Conservation (phyloP, 495 filamentous ascomycete species). For the Trichoderma gamsii region DNA sequence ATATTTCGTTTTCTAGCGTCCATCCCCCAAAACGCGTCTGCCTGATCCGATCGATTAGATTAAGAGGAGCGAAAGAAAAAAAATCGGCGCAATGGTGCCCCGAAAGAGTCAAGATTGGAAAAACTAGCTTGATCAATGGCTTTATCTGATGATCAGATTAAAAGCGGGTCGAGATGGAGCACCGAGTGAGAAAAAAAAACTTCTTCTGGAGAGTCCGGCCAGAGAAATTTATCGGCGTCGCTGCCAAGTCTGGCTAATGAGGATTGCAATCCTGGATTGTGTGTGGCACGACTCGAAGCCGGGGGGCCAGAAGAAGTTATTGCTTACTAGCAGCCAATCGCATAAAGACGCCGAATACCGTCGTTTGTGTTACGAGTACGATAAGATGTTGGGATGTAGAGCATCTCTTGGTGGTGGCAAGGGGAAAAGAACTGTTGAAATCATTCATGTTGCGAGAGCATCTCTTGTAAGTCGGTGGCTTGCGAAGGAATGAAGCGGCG, state of each 20-base stretch:
- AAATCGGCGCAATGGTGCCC: not conserved
- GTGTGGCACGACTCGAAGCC: not conserved
- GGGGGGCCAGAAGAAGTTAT: not conserved
- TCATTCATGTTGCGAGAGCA: no score
- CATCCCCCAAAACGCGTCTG: not conserved
- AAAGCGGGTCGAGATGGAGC: conserved; percentile 8
- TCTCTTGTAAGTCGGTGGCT: no score
- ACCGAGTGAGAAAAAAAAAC: not conserved
- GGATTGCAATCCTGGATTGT: not conserved
- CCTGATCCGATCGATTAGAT: conserved; percentile 12
- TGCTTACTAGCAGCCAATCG: not conserved
- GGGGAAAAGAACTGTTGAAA: not conserved
- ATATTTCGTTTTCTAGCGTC: conserved; percentile 4
- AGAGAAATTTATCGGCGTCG: not conserved
- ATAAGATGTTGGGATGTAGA: not conserved
- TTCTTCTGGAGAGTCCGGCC: not conserved
- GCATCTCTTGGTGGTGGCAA: not conserved
- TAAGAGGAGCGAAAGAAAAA: not conserved
- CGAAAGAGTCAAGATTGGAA: not conserved
- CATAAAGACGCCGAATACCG: not conserved
- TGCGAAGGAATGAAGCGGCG: no score
- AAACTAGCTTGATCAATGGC: not conserved
- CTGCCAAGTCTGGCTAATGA: conserved; percentile 4
- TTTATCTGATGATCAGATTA: conserved; percentile 12
- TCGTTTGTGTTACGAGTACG: not conserved